phyloP scores from a whole-genome alignment of 163 green algal genomes.

The Volvox carteri region DNA sequence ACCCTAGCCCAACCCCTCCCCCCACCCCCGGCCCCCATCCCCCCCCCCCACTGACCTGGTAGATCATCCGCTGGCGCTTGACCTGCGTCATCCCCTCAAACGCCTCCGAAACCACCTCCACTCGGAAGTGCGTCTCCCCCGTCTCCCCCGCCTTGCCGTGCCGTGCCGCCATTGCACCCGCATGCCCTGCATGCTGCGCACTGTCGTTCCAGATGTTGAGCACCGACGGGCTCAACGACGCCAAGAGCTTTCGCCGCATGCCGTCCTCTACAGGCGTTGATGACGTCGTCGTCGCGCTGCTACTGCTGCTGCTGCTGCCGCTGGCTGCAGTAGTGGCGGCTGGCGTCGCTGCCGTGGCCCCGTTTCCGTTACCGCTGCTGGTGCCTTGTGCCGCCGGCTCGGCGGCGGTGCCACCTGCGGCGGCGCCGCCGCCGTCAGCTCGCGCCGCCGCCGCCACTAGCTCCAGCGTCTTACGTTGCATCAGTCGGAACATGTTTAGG shows the following conservation, averaged over 20 bases:
- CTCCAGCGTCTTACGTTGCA: constrained; percentile 92
- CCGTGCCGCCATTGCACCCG: constrained; percentile 43
- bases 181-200: constrained; percentile 70
- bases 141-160: constrained; percentile 53
- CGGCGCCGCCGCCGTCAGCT: not conserved
- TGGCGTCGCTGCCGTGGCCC: not conserved
- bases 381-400: not conserved
- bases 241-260: constrained; percentile 64
- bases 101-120: constrained; percentile 67
- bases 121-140: constrained; percentile 65
- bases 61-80: constrained; percentile 72
- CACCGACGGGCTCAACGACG: constrained; percentile 54
- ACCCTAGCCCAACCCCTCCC: not conserved
- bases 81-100: constrained; percentile 72
- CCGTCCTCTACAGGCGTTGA: constrained; percentile 58
- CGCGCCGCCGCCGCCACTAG: constrained; percentile 59
- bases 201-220: constrained; percentile 73
- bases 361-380: constrained; percentile 44
- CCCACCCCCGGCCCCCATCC: not conserved
- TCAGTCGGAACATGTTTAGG: constrained; percentile 98
- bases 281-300: not conserved
- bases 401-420: not conserved
- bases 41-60: constrained; percentile 54
- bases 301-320: not conserved
- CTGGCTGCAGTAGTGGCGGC: not conserved